Base-by-base conservation (phyloP, 176 grass and related monocot species). In the Oryza meridionalis region DNA sequence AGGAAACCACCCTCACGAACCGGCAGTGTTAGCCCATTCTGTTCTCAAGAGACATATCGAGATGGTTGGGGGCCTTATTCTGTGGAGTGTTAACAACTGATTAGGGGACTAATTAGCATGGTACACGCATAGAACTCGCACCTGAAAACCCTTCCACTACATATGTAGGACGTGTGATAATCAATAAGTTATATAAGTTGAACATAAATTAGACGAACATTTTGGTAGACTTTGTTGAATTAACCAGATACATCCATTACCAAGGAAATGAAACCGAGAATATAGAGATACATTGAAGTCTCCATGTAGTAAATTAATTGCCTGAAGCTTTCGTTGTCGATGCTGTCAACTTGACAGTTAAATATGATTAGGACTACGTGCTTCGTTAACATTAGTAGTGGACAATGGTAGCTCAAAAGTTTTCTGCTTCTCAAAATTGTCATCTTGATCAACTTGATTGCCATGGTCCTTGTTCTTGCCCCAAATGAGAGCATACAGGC, bases 401-500 rank as follows among this genome's bases (percentile, higher is more conserved):
- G 82, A 85, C 25, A 80, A 81, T 6, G 91, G 81, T 44, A 89
- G 73, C 67, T 88, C 70, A 5, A 73, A 37, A 37, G 50, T 29
- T 22, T 46, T 83, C 2, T 76, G 35, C 64, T 90, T 84, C 12
- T 77, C 55, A 16, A 81, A 81, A 81, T 29, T 71, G 58, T 49
- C 46, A 5, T 85, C 61, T 24, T 13, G 29, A 1, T 76, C 77
- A 27, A 65, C 19, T 65, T 65, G 31, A 37, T 33, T 45, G 4
- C 85, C 37, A 43, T 88, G 81, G 10, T 93, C 91, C 63, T 87
- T 90, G 82, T 79, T 91, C 91, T 94, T 97, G 17, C 94, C 91
- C 94, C 91, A 94, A 8, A 97, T 97, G 16, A 97, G 91, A 44
- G 78, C 42, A 67, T 97, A 97, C 19, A 97, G 87, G 4, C 94